Percentiles rank a stretch among this genome's conserved stretches.
Conservation (phyloP, 495 filamentous ascomycete genomes). For the Hypoxylon fragiforme region DNA sequence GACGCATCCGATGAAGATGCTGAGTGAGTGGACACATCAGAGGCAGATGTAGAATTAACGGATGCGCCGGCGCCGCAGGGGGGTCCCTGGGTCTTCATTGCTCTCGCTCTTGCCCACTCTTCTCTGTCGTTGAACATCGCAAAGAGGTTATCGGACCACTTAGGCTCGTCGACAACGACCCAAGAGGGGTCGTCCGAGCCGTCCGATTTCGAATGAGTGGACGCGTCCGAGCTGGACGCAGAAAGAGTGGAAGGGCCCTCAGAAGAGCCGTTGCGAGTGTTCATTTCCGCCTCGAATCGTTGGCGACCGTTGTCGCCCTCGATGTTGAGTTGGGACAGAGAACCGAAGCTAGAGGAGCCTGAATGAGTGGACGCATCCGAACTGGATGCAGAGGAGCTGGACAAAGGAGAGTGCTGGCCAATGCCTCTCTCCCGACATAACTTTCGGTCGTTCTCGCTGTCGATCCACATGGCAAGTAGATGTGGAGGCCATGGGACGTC, state of each 20-base stretch:
- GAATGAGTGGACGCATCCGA: not conserved
- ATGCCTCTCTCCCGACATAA: not conserved
- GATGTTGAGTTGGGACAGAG: constrained; percentile 3
- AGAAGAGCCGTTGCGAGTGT: not conserved
- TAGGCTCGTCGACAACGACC: not conserved
- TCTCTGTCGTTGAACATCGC: not conserved
- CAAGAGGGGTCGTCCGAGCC: constrained; percentile 10
- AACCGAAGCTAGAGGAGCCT: not conserved
- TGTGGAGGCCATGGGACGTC: constrained; percentile 8
- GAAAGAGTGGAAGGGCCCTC: not conserved
- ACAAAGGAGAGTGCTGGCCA: not conserved
- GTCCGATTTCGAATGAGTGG: constrained; percentile 6
- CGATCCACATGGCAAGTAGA: constrained; percentile 12
- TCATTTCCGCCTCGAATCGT: not conserved
- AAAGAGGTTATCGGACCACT: not conserved
- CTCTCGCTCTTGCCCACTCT: not conserved
- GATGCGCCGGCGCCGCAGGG: no score
- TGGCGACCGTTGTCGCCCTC: constrained; percentile 1
- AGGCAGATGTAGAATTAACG: no score
- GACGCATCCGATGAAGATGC: not conserved
- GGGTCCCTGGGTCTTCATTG: no score
- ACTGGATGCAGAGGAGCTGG: not conserved
- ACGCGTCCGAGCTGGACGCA: not conserved
- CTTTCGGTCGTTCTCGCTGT: constrained; percentile 6
- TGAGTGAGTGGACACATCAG: not conserved